Conservation (phyloP, 2,329 filamentous ascomycete genomes). For the Fusarium pseudonygamai region DNA sequence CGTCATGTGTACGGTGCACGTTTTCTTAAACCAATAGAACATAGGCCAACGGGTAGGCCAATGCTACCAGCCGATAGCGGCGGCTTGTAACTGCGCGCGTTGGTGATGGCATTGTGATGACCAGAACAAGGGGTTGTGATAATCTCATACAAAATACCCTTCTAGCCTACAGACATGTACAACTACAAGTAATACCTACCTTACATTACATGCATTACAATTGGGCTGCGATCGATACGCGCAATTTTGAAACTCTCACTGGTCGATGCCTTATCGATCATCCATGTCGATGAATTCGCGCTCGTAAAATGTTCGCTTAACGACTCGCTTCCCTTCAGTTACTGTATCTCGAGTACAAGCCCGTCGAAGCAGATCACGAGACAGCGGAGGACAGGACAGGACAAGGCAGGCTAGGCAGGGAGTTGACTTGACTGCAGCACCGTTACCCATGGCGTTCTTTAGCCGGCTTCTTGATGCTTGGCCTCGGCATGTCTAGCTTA, state of each 20-base stretch:
- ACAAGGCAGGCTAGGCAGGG: background rate
- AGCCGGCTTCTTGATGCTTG: conserved; percentile 31
- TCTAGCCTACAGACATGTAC: background rate
- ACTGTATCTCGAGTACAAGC: background rate
- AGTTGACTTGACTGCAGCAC: conserved; percentile 13
- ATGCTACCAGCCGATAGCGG: conserved; percentile 33
- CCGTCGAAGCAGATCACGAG: conserved; percentile 10
- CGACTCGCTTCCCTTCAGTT: conserved; percentile 2
- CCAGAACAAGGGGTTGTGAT: conserved; percentile 3
- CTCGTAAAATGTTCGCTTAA: conserved; percentile 15
- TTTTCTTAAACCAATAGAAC: conserved; percentile 28
- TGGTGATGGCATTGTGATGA: conserved; percentile 29
- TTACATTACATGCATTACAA: background rate
- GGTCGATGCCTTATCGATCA: conserved; percentile 30
- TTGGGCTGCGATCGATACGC: conserved; percentile 29
- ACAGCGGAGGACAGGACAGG: conserved; percentile 10
- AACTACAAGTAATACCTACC: background rate
- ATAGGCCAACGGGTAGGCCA: conserved; percentile 23
- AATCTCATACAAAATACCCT: background rate
- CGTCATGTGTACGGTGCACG: conserved; percentile 37
- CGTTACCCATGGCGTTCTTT: conserved; percentile 34
- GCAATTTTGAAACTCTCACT: conserved; percentile 11
- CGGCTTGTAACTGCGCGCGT: conserved; percentile 29
- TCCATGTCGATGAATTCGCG: background rate
- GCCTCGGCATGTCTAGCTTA: conserved; percentile 35